phyloP scores from a whole-genome alignment of 768 basidiomycete species.

The Russula virescens region DNA sequence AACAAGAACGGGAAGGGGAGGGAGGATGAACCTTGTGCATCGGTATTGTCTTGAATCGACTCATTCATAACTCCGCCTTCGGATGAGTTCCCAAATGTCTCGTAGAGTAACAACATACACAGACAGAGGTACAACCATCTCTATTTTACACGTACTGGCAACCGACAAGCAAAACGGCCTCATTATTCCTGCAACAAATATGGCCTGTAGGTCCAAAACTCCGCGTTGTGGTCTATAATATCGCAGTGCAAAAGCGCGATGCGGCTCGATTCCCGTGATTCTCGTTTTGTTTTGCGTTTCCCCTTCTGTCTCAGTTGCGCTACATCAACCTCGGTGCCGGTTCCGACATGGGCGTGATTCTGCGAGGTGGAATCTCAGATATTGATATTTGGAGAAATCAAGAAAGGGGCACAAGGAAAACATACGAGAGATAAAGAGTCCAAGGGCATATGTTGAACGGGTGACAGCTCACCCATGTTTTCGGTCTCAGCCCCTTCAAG shows the following conservation, averaged over 20 bases:
- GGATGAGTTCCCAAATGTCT: no score
- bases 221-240: conserved; percentile 72
- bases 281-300: conserved; percentile 31
- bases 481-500: background rate
- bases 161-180: no score
- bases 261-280: conserved; percentile 34
- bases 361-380: background rate
- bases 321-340: background rate
- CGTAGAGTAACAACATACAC: no score
- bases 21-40: background rate
- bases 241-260: conserved; percentile 73
- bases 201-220: conserved; percentile 68
- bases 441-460: background rate
- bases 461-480: background rate
- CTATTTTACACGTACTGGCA: no score
- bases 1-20: background rate
- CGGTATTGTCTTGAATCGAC: background rate
- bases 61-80: conserved; percentile 6
- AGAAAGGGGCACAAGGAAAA: background rate
- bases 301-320: background rate
- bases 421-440: background rate
- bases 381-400: background rate
- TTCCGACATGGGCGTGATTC: background rate
- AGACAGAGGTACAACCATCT: no score
- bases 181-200: conserved; percentile 38